Base-by-base conservation (phyloP, 352 stramenopile species). In the Pythium insidiosum region DNA sequence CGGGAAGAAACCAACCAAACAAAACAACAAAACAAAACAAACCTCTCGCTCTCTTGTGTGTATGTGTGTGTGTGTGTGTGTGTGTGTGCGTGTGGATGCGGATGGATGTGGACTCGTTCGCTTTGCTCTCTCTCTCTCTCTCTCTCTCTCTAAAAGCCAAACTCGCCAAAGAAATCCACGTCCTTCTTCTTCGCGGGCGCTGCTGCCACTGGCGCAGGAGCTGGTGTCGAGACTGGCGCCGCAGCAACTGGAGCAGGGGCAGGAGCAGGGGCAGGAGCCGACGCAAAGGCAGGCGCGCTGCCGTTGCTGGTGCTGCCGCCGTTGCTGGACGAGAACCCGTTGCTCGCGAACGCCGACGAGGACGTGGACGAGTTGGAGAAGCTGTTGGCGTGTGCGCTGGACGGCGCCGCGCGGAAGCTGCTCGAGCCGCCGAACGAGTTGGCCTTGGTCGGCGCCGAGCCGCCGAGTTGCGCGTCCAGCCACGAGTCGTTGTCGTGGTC, bases 121-220 rank as follows among this genome's bases (percentile, higher is more conserved):
- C 28, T 33, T 33, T 33, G 9, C 28, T 33, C 15, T 33, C 28
- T 33, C 28, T 33, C 15, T 33, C 28, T 33, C 28, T 33, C 28
- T 33, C 9, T 33, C 28, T 13, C 28, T 33, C 28, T 33, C 67
- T 72, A 90, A 43, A 86, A 84, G 7, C 77, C 77, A 46, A 88
- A 90, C 58, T 90, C 77, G 10, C 72, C 73, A 40, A 90, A 90
- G 51, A 90, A 90, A 49, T 90, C 77, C 18, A 90, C 77, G 39
- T 90, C 70, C 51, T 89, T 89, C 70, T 88, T 86, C 38, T 69
- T 63, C 29, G 63, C 58, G 19, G 66, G 63, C 18, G 63, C 63
- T 19, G 67, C 56, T 5, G 43, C 37, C 18, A 28, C 15, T 5
- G 63, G 52, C 9, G 62, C 29, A 5, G 54, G 41, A 10, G 58